Evolutionary conservation across 2,329 filamentous ascomycete genomes (phyloP), one percentile per base, ranked within the genome.

Genomic region (Triangularia verruculosa): DNA sequence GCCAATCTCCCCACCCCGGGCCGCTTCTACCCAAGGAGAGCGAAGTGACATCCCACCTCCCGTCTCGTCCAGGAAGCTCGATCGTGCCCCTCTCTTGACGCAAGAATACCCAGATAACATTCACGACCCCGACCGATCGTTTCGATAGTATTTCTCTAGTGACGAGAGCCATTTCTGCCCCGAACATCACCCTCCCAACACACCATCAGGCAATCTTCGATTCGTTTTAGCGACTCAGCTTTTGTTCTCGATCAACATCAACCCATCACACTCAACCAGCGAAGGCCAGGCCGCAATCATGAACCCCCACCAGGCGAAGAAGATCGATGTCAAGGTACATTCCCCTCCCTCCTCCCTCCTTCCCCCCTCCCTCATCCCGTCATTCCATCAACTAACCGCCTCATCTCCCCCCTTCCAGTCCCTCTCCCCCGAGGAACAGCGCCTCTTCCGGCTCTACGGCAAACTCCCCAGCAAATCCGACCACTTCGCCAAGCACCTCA

Each of bases 231-330:
- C 39, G 39, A 47, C 20, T 47, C 39, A 20, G 39, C n/a, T 47
- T n/a, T 17, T 47, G 17, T 47, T 47, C 39, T 20, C 11, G n/a
- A 47, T 8, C 54, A 39, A 24, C 54, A 51, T 43, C 32, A 15
- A 58, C 28, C 54, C 59, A 24, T 17, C 57, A n/a, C 24, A 32
- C 25, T 20, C 12, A n/a, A 9, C 30, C 24, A 24, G 15, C 17
- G 13, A 13, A 22, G 22, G n/a, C 39, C 20, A 43, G 53, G 8
- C n/a, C 51, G 64, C 67, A 64, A 64, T 56, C 66, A 96, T 98
- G 92, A 97, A 97, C 78, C 94, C 94, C 72, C 92, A 93, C 78
- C 92, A 97, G 84, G 93, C 96, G 86, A 97, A 97, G 85, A 98
- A 99, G 84, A 86, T 98, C 74, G 95, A 99, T 80, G 85, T 97